Evolutionary conservation across 1,139 yeast genomes (phyloP), one percentile per base, ranked within the genome.

Genomic region (Yamadazyma spencermartinsiae): DNA sequence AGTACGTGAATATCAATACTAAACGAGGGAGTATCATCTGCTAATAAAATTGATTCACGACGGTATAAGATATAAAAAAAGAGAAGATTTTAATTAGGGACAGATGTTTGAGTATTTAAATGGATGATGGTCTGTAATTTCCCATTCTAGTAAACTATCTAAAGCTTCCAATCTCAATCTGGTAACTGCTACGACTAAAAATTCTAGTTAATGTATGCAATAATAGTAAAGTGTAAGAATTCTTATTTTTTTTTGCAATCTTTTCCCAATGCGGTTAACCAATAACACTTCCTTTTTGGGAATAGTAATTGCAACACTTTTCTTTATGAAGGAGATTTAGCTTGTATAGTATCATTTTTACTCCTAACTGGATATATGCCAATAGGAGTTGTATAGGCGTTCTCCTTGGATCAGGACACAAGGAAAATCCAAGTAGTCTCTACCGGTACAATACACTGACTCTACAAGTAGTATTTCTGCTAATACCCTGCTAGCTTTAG

Each of bases 221-320:
- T 27, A 13, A 31, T 31, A 36, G 34, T 25, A 13, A 33, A 33
- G 23, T 23, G 36, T 28, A 25, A n/a, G n/a, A n/a, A n/a, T n/a
- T n/a, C n/a, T n/a, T n/a, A n/a, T 7, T 15, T 15, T 31, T 14
- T 31, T 15, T 31, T 31, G 33, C 33, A 16, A 15, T 15, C 27
- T 33, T 40, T 42, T 37, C 50, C 51, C 31, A 37, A 38, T 39
- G 38, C 13, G 52, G 52, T 25, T 36, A 38, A 14, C 27, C 11
- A 26, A 31, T 31, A 30, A 13, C 38, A 34, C 38, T 47, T 37
- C 54, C 52, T 42, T 35, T 28, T 50, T 41, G 24, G 52, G 54
- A 32, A 44, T 43, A 27, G 43, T 42, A 33, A 43, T 36, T 29
- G 26, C 26, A 23, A n/a, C n/a, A n/a, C n/a, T n/a, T n/a, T n/a